Percentiles rank a stretch among this genome's conserved stretches.
Evolutionary conservation across 2,329 filamentous ascomycete genomes (phyloP).

Genomic region (Diaporthe caulivora): DNA sequence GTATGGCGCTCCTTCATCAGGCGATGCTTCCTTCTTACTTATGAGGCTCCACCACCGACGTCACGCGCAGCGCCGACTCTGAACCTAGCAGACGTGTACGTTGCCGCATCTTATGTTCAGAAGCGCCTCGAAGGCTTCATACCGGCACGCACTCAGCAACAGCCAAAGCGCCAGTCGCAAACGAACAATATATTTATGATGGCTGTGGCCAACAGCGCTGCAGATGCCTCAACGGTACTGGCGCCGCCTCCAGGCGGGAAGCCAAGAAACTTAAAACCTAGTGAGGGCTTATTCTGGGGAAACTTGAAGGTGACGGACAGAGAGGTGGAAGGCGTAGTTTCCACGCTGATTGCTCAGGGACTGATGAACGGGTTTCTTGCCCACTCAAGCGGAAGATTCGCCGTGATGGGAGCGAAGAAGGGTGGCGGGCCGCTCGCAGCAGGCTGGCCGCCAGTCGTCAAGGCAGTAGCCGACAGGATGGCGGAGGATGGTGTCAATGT

Average conservation of each 20-base stretch:
- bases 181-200: slow-evolving; percentile 65
- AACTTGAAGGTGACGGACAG: slow-evolving; percentile 69
- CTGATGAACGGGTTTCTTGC: slow-evolving; percentile 87
- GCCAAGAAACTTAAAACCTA: slow-evolving; percentile 63
- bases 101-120: slow-evolving; percentile 75
- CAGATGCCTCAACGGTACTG: slow-evolving; percentile 54
- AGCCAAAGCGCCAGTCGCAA: slow-evolving; percentile 51
- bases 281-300: slow-evolving; percentile 73
- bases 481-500: slow-evolving; percentile 71
- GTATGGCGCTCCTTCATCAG: slow-evolving; percentile 88
- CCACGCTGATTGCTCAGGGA: slow-evolving; percentile 83
- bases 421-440: slow-evolving; percentile 73
- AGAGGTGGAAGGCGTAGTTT: slow-evolving; percentile 83
- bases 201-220: slow-evolving; percentile 61
- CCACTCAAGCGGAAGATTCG: slow-evolving; percentile 81
- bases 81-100: slow-evolving; percentile 76
- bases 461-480: slow-evolving; percentile 73
- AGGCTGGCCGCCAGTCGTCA: slow-evolving; percentile 82
- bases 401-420: slow-evolving; percentile 82
- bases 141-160: slow-evolving; percentile 50
- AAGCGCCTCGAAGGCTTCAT: slow-evolving; percentile 70
- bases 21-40: slow-evolving; percentile 82
- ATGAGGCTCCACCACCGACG: slow-evolving; percentile 71
- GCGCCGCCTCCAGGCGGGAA: slow-evolving; percentile 62
- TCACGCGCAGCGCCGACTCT: slow-evolving; percentile 79